phyloP scores from a whole-genome alignment of 805 yeast species.

The Metschnikowia kunwiensis region DNA sequence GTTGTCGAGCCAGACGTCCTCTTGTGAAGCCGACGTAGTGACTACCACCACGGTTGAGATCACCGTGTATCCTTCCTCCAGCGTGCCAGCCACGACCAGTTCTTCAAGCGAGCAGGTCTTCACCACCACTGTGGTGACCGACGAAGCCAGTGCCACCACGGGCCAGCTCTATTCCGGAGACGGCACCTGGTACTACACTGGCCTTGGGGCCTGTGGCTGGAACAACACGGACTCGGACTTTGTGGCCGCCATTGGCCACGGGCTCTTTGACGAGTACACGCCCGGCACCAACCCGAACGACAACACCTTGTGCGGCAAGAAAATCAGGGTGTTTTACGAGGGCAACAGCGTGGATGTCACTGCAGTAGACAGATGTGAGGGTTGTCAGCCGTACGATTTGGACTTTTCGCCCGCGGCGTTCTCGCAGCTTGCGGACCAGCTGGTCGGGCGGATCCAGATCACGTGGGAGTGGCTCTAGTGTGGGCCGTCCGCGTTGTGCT shows the following conservation, averaged over 20 bases:
- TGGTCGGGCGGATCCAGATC: conserved; percentile 52
- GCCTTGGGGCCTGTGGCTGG: conserved; percentile 55
- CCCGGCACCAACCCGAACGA: conserved; percentile 37
- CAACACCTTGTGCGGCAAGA: conserved; percentile 52
- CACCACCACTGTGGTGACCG: conserved; percentile 6
- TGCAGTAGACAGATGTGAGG: conserved; percentile 57
- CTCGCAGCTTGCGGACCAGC: conserved; percentile 45
- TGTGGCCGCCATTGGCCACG: conserved; percentile 51
- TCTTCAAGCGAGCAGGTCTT: too few relatives aligned
- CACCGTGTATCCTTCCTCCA: too few relatives aligned
- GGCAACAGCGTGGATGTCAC: conserved; percentile 55
- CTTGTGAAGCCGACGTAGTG: too few relatives aligned
- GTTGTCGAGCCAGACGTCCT: too few relatives aligned
- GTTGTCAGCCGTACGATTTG: conserved; percentile 48
- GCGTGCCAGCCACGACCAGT: not conserved
- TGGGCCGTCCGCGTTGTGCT: too few relatives aligned
- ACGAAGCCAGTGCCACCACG: conserved; percentile 15
- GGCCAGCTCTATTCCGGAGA: conserved; percentile 32
- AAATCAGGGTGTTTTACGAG: conserved; percentile 43
- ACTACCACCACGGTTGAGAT: too few relatives aligned
- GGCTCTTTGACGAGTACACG: conserved; percentile 35
- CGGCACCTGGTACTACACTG: conserved; percentile 49
- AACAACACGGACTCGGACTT: conserved; percentile 44
- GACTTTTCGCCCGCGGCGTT: conserved; percentile 66
- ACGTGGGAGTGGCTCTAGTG: conserved; percentile 47